Base-by-base conservation (phyloP, 805 yeast species). In the Wickerhamomyces bovis region DNA sequence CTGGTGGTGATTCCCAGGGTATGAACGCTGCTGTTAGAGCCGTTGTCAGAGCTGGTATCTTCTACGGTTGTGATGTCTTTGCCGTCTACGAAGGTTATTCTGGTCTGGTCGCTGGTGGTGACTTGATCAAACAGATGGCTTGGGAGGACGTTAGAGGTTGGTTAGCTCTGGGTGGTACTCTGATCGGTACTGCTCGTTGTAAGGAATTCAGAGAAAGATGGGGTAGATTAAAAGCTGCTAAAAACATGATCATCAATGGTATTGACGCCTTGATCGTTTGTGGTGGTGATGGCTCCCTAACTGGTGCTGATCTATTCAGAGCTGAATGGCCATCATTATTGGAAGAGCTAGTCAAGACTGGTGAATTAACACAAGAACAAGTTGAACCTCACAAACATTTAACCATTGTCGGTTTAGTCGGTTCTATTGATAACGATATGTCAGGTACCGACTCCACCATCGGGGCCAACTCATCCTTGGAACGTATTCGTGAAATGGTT, bases 1-100 rank as follows among this genome's bases (percentile, higher is more conserved):
- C 96, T 1, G 99, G 99, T 57, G 99, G 99, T 68, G 99, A 94
- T 64, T 86, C 98, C 44, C 99, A 95, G 26, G 99, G 99, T 60
- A 94, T 94, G 99, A 89, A 89, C 67, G 92, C 97, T 5, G 87
- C 83, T 23, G 99, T 94, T 8, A 77, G 99, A 53, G 96, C 98
- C 0, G 95, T 94, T 49, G 96, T 92, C 9, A 78, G 99, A 58
- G 80, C 97, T 2, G 96, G 96, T 52, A 88, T 94, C 53, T 79
- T 73, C 70, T 75, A 81, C 48, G 90, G 85, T 16, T 94, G 98
- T 71, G 95, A 89, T 53, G 92, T 89, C 26, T 94, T 76, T 60
- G 97, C 95, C 23, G 81, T 95, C 42, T 83, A 79, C 64, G 99
- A 94, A 69, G 99, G 99, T 52, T 94, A 94, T 72, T 85, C 87